Conservation (phyloP, 495 filamentous ascomycete species). For the Daldinia bambusicola region DNA sequence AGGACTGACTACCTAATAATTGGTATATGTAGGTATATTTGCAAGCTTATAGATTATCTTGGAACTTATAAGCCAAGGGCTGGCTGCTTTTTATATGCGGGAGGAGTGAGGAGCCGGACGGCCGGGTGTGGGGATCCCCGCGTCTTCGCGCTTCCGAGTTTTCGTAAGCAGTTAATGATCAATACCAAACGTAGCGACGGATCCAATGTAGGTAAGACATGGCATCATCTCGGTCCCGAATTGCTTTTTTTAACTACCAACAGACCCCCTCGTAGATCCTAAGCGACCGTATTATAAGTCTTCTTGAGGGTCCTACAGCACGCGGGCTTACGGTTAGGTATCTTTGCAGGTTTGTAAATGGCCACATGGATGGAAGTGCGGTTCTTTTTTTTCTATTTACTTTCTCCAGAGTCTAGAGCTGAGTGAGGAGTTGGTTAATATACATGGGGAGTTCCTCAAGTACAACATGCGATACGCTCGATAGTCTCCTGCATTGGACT, state of each 20-base stretch:
- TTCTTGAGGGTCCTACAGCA: not conserved
- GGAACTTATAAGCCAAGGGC: not conserved
- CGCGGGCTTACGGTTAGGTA: not conserved
- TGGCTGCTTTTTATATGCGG: not conserved
- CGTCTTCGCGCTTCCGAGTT: conserved; percentile 26
- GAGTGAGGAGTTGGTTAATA: conserved; percentile 55
- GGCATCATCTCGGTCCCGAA: conserved; percentile 7
- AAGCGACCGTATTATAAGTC: not conserved
- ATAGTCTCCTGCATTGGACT: conserved; percentile 76
- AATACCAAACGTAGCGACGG: not conserved
- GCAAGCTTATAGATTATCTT: not conserved
- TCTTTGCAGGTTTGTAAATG: not conserved
- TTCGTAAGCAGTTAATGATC: not conserved
- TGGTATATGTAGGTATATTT: too few relatives aligned
- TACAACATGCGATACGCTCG: conserved; percentile 40
- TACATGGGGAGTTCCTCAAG: conserved; percentile 48
- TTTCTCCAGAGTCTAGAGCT: conserved; percentile 44
- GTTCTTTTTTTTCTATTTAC: not conserved
- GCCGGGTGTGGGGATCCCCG: conserved; percentile 28
- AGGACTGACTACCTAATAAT: not conserved
- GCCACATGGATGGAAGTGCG: not conserved
- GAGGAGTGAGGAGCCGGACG: conserved; percentile 8
- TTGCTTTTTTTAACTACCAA: not conserved
- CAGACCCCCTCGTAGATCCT: not conserved
- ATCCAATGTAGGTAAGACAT: not conserved